Percentiles rank a stretch among this genome's conserved stretches.
phyloP scores from a whole-genome alignment of 306 rosid species.

The Cucumis hystrix region DNA sequence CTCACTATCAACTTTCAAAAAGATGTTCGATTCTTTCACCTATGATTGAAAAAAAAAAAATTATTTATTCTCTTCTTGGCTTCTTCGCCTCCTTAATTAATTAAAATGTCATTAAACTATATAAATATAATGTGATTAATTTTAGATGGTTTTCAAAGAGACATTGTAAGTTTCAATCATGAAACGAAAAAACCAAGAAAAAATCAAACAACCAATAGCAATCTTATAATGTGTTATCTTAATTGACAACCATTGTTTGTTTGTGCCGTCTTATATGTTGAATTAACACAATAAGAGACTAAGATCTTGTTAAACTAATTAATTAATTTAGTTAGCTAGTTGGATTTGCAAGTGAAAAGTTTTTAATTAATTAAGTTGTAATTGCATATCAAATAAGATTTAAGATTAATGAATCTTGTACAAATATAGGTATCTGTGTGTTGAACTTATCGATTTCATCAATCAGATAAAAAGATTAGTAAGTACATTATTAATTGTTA shows the following conservation, averaged over 20 bases:
- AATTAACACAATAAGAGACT: background rate
- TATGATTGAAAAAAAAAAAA: background rate
- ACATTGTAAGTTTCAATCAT: background rate
- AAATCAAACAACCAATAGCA: background rate
- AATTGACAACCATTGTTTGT: background rate
- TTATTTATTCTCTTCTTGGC: background rate
- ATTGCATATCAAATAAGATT: background rate
- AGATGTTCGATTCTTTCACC: too few relatives aligned
- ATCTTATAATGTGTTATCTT: background rate
- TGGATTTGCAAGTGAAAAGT: background rate
- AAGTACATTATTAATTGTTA: too few relatives aligned
- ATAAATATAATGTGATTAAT: background rate
- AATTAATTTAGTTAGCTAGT: background rate
- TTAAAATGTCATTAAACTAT: background rate
- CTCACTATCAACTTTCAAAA: too few relatives aligned
- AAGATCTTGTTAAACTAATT: slow-evolving; percentile 2
- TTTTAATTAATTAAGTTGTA: background rate
- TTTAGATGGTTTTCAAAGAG: background rate
- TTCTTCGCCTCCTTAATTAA: background rate
- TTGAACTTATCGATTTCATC: background rate
- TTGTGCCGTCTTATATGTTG: slow-evolving; percentile 5
- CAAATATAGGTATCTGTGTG: background rate
- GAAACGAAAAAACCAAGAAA: background rate
- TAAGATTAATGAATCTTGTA: background rate
- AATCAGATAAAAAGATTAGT: background rate